Percentiles rank a stretch among this genome's conserved stretches.
phyloP scores from a whole-genome alignment of 1,139 yeast genomes.

The Geotrichum reessii region DNA sequence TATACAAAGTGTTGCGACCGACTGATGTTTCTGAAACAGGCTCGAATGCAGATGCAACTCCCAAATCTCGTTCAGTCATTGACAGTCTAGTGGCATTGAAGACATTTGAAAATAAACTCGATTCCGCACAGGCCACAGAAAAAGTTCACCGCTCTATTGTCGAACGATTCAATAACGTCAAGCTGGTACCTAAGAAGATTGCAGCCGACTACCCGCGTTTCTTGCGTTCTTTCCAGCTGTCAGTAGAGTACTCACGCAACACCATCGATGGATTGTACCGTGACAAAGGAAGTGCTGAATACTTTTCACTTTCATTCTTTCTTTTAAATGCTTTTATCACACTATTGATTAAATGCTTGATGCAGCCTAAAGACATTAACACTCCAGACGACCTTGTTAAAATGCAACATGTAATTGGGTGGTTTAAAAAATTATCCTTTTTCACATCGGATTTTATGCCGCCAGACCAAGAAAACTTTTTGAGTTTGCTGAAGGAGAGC shows the following conservation, averaged over 20 bases:
- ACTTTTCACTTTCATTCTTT: constrained; percentile 8
- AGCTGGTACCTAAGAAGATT: constrained; percentile 1
- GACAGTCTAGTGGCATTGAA: not conserved
- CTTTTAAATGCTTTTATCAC: constrained; percentile 27
- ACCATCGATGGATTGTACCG: constrained; percentile 20
- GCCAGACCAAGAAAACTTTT: not conserved
- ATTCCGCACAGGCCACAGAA: not conserved
- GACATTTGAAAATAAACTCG: not conserved
- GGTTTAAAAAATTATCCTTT: not conserved
- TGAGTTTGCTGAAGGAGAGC: not conserved
- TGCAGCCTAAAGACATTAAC: constrained; percentile 2
- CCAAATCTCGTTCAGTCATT: not conserved
- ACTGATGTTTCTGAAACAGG: not conserved
- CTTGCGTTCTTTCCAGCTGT: constrained; percentile 24
- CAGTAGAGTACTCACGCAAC: constrained; percentile 26
- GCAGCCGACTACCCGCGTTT: constrained; percentile 23
- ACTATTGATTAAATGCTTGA: constrained; percentile 26
- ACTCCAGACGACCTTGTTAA: constrained; percentile 1
- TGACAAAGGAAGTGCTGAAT: not conserved
- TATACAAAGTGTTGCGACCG: constrained; percentile 17
- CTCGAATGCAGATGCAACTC: not conserved
- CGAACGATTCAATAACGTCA: constrained; percentile 9
- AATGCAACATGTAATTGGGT: not conserved
- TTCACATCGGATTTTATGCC: not conserved
- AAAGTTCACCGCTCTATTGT: not conserved